Conservation (phyloP, 176 grass and related monocot species). For the Cymbopogon citratus region DNA sequence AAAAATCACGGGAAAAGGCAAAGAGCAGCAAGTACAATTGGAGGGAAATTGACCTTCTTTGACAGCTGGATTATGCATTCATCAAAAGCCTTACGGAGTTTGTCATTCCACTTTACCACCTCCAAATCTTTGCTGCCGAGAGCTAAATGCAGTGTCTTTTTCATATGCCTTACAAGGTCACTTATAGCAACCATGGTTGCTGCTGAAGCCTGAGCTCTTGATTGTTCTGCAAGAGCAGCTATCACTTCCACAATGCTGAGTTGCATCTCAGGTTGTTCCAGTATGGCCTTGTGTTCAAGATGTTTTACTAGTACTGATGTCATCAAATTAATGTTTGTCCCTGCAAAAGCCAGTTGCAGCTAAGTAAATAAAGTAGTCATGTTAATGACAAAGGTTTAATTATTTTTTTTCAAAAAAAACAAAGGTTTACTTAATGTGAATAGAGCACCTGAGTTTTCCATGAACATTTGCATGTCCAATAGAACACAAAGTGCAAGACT, state of each 20-base stretch:
- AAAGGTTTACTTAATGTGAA: conserved; percentile 10
- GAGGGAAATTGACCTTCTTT: conserved; percentile 62
- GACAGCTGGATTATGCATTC: conserved; percentile 83
- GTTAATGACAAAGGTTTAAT: conserved; percentile 14
- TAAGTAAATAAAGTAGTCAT: conserved; percentile 15
- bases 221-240: conserved; percentile 75
- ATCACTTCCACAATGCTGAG: conserved; percentile 81
- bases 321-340: conserved; percentile 74
- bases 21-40: neutral
- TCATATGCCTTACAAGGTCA: conserved; percentile 94
- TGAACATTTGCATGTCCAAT: conserved; percentile 83
- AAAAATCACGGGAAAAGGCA: neutral
- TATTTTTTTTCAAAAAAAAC: too few relatives aligned
- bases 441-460: conserved; percentile 76
- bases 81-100: conserved; percentile 68
- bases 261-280: conserved; percentile 91
- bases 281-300: conserved; percentile 79
- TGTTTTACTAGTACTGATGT: conserved; percentile 89
- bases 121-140: conserved; percentile 63
- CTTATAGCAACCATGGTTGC: conserved; percentile 84
- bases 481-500: conserved; percentile 66
- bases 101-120: conserved; percentile 69
- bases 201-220: conserved; percentile 69
- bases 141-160: conserved; percentile 78
- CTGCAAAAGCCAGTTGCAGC: conserved; percentile 43